Evolutionary conservation across 1,139 yeast species (phyloP).

Genomic region (Arxiozyma slooffiae): DNA sequence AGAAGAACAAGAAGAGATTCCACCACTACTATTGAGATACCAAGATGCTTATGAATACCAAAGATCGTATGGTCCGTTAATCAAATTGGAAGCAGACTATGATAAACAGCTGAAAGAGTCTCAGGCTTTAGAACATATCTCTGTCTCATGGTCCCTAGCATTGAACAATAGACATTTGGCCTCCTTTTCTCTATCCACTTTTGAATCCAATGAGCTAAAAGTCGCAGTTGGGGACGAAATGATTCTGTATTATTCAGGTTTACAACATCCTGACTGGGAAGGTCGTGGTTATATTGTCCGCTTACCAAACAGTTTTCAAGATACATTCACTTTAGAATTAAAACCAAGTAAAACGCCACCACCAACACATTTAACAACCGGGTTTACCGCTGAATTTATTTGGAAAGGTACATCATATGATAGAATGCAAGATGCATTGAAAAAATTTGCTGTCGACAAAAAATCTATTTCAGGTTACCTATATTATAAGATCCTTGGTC

Average conservation of each 20-base stretch:
- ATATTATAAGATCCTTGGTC: slow-evolving; percentile 76
- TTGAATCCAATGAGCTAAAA: slow-evolving; percentile 56
- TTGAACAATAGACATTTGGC: slow-evolving; percentile 59
- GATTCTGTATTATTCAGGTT: slow-evolving; percentile 49
- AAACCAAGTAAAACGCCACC: slow-evolving; percentile 32
- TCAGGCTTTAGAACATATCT: slow-evolving; percentile 65
- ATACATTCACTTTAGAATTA: slow-evolving; percentile 67
- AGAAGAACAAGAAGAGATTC: slow-evolving; percentile 50
- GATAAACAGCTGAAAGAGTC: slow-evolving; percentile 70
- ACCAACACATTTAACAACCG: slow-evolving; percentile 48
- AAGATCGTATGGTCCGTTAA: slow-evolving; percentile 73
- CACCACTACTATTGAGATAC: slow-evolving; percentile 68
- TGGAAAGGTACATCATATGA: slow-evolving; percentile 83
- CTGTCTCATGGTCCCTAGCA: slow-evolving; percentile 67
- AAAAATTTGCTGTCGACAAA: slow-evolving; percentile 59
- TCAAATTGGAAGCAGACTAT: slow-evolving; percentile 71
- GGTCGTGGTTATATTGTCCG: slow-evolving; percentile 63
- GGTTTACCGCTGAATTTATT: slow-evolving; percentile 77
- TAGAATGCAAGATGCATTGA: slow-evolving; percentile 76
- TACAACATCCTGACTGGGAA: slow-evolving; percentile 51
- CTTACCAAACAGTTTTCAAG: slow-evolving; percentile 59
- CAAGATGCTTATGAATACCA: slow-evolving; percentile 82
- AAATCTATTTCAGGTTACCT: slow-evolving; percentile 67
- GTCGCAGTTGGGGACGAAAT: slow-evolving; percentile 86
- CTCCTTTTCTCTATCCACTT: slow-evolving; percentile 57